Evolutionary conservation across 768 basidiomycete genomes (phyloP), one percentile per base, ranked within the genome.

Genomic region (Porpolomopsis calyptriformis): DNA sequence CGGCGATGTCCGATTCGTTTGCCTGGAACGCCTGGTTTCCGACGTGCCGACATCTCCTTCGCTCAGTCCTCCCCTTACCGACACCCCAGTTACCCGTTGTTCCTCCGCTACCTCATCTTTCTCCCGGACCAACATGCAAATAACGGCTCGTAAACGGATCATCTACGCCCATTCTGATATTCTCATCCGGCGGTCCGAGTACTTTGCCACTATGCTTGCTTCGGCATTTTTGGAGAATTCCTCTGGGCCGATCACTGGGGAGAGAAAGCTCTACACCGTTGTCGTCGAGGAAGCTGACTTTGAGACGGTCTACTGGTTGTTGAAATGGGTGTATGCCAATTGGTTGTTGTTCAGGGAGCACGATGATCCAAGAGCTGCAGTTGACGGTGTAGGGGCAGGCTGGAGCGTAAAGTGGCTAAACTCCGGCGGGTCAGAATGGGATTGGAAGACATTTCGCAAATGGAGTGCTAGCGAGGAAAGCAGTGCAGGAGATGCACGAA

Each of bases 131-230:
- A 57, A 65, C 4, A 42, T 68, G 26, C 70, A 68, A 18, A 70
- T 66, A 1, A 71, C 72, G 2, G 83, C 79, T 6, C 73, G 86
- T 8, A 88, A 86, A 57, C 72, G 85, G 29, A 60, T 80, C 26
- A 74, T 89, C 31, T 88, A 84, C 56, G 85, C 84, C 1, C 85
- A 88, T 57, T 80, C 80, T 5, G 83, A 85, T 53, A 83, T 89
- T 43, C 70, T 88, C 18, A 77, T 64, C 40, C 70, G 74, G 9
- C 69, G 85, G n/a, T 83, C 83, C 11, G 85, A 86, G 50, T 88
- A 87, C 55, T 86, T 87, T 53, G 71, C 77, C 4, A 83, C 80
- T 1, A 82, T 87, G 75, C 69, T 88, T 9, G 64, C 73, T 18
- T 84, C 82, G 0, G 70, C 78, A 0, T 89, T 87, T 55, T 60